These are phyloP conservation scores for Cercospora sesami DNA, from an alignment of 2,329 filamentous ascomycete genomes.

Conservation along the genomic window DNA sequence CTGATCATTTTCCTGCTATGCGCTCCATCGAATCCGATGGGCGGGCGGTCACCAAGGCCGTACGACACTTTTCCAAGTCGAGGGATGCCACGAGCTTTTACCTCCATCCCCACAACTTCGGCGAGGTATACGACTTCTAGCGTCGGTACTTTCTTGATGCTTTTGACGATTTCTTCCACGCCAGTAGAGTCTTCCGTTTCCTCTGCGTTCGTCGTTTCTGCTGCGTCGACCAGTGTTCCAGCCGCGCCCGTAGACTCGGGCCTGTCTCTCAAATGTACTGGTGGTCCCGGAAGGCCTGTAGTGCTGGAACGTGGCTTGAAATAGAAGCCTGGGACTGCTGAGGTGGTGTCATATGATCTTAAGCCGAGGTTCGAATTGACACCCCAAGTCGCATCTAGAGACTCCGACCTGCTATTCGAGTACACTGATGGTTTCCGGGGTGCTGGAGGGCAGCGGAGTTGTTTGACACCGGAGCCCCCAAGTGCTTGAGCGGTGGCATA, in stretches of 20 bases:
- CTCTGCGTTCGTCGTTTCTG: not conserved
- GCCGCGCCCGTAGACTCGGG: not conserved
- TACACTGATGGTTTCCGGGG: not conserved
- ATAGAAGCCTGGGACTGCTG: too few species aligned
- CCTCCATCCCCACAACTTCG: not conserved
- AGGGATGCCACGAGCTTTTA: not conserved
- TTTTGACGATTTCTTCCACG: not conserved
- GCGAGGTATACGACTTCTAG: not conserved
- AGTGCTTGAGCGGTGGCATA: too few species aligned
- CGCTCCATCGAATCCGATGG: not conserved
- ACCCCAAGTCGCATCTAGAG: too few species aligned
- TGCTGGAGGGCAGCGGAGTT: not conserved
- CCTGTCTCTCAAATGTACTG: not conserved
- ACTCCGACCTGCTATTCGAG: not conserved
- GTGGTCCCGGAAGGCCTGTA: not conserved
- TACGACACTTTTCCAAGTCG: not conserved
- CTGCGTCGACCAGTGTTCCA: not conserved
- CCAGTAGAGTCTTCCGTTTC: not conserved
- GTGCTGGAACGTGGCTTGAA: too few species aligned
- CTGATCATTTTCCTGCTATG: not conserved
- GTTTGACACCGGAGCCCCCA: not conserved
- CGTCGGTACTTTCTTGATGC: not conserved
- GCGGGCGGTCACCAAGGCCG: not conserved
- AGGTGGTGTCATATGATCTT: too few species aligned
- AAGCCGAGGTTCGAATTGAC: too few species aligned